Evolutionary conservation across 2,329 filamentous ascomycete genomes (phyloP).

Genomic region (Cercospora citrullina): DNA sequence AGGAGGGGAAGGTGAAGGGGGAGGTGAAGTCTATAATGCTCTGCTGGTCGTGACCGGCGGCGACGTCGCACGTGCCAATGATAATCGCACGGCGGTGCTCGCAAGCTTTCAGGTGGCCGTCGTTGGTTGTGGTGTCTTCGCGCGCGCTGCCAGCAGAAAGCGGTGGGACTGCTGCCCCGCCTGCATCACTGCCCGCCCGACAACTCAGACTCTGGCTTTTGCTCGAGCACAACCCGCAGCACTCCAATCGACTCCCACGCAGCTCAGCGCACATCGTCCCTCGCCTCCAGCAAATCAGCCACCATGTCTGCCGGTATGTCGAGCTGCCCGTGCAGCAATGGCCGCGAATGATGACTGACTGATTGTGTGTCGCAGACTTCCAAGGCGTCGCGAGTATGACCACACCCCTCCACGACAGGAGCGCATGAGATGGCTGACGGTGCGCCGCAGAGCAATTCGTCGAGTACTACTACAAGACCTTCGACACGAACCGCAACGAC

Average conservation of each 20-base stretch:
- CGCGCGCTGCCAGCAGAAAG: background rate
- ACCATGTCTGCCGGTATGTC: conserved; percentile 9
- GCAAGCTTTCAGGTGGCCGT: background rate
- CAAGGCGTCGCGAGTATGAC: conserved; percentile 37
- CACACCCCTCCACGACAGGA: background rate
- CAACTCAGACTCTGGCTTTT: background rate
- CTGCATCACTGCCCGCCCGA: background rate
- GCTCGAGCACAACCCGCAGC: background rate
- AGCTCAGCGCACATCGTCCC: background rate
- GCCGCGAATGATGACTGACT: conserved; percentile 4
- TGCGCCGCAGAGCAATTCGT: conserved; percentile 75
- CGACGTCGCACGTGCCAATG: background rate
- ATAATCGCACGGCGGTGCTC: background rate
- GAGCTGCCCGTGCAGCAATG: background rate
- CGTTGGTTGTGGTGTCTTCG: background rate
- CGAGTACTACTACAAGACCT: conserved; percentile 84
- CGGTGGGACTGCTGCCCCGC: background rate
- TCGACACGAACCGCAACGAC: conserved; percentile 68
- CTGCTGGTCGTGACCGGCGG: background rate
- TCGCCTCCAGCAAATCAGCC: background rate
- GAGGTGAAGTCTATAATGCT: background rate
- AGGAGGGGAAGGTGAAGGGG: background rate
- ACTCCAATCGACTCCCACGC: background rate
- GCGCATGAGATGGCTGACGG: conserved; percentile 10
- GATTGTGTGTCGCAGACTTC: conserved; percentile 34